Evolutionary conservation across 495 filamentous ascomycete species (phyloP).

Genomic region (Penicillium ochrochloron): DNA sequence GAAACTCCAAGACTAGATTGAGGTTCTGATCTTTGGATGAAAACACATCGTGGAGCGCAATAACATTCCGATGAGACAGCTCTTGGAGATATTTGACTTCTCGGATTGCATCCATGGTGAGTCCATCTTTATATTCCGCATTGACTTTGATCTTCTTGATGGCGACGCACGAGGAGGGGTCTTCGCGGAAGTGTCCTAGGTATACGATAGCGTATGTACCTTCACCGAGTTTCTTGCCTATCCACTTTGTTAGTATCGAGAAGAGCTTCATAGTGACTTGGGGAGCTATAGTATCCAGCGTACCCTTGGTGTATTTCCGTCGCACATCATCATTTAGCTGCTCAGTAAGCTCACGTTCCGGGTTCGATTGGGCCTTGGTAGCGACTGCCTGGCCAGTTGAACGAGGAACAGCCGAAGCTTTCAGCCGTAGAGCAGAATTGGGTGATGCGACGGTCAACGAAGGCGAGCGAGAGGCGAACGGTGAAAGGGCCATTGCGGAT

Average conservation of each 20-base stretch:
- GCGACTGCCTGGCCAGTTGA: slow-evolving; percentile 19
- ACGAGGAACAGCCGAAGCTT: slow-evolving; percentile 41
- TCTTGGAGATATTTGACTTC: slow-evolving; percentile 95
- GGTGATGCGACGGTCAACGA: slow-evolving; percentile 39
- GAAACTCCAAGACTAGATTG: slow-evolving; percentile 90
- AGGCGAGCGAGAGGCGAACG: slow-evolving; percentile 43
- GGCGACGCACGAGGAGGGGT: slow-evolving; percentile 74
- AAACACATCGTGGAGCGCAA: slow-evolving; percentile 88
- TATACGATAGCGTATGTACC: slow-evolving; percentile 98
- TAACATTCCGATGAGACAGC: slow-evolving; percentile 94
- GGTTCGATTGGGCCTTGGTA: slow-evolving; percentile 24
- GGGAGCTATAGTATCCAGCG: background rate
- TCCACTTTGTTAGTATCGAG: slow-evolving; percentile 13
- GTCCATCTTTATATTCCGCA: slow-evolving; percentile 79
- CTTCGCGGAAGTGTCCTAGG: slow-evolving; percentile 72
- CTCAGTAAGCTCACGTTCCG: slow-evolving; percentile 69
- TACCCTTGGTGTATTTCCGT: slow-evolving; percentile 88
- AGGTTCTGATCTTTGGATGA: slow-evolving; percentile 91
- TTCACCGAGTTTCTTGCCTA: slow-evolving; percentile 89
- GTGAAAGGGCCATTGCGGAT: slow-evolving; percentile 49
- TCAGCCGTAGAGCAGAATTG: slow-evolving; percentile 42
- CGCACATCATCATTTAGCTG: slow-evolving; percentile 88
- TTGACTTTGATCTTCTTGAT: slow-evolving; percentile 99
- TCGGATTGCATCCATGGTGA: slow-evolving; percentile 91
- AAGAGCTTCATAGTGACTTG: background rate